Evolutionary conservation across 2,329 filamentous ascomycete genomes (phyloP).

Genomic region (Penicillium sp.): DNA sequence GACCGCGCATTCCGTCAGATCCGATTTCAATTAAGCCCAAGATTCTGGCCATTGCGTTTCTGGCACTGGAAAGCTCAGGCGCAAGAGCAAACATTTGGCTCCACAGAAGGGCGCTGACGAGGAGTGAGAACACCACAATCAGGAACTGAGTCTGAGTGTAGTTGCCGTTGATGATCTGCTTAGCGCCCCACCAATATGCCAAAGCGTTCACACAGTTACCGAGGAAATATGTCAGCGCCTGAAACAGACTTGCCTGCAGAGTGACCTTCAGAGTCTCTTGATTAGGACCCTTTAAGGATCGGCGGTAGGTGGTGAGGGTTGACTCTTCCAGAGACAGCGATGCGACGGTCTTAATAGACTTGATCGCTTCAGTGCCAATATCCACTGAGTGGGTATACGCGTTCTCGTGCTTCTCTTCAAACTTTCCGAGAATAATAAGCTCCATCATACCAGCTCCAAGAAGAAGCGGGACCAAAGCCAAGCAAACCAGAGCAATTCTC

Average conservation of each 20-base stretch:
- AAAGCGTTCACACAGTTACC: conserved; percentile 70
- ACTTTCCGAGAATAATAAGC: conserved; percentile 57
- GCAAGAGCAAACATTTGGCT: conserved; percentile 73
- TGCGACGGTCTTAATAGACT: conserved; percentile 53
- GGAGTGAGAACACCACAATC: conserved; percentile 67
- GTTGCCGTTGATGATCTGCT: conserved; percentile 64
- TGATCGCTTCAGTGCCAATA: conserved; percentile 53
- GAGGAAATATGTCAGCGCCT: conserved; percentile 45
- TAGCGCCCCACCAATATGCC: conserved; percentile 77
- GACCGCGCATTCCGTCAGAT: conserved; percentile 31
- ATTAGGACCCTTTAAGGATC: conserved; percentile 47
- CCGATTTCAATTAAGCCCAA: conserved; percentile 42
- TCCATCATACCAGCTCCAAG: conserved; percentile 69
- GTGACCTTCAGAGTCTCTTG: conserved; percentile 51
- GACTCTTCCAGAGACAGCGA: conserved; percentile 53
- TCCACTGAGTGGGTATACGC: conserved; percentile 52
- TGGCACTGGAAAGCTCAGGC: conserved; percentile 69
- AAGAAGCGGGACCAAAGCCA: conserved; percentile 66
- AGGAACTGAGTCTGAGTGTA: conserved; percentile 70
- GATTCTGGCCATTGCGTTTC: conserved; percentile 60
- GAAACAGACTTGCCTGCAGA: conserved; percentile 47
- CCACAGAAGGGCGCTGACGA: conserved; percentile 71
- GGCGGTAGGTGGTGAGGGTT: conserved; percentile 45
- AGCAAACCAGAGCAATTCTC: conserved; percentile 71
- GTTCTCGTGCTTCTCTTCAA: conserved; percentile 55